phyloP scores from a whole-genome alignment of 306 rosid genomes.

The Fagus crenata region DNA sequence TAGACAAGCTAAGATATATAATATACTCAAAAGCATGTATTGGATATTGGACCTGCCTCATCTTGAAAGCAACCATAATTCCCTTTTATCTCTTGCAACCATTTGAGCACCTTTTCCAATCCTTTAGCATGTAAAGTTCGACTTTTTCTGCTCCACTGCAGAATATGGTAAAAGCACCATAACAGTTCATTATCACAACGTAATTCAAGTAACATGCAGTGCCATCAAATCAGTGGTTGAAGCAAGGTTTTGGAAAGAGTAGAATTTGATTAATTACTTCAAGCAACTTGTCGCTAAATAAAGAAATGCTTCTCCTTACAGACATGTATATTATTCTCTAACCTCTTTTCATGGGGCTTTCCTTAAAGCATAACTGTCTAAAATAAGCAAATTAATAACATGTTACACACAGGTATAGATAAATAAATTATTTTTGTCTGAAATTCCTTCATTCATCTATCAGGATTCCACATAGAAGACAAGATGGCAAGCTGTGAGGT shows the following conservation, averaged over 20 bases:
- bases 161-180: conserved; percentile 28
- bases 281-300: neutral
- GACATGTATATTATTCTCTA: neutral
- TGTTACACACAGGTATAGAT: neutral
- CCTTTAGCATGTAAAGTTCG: conserved; percentile 78
- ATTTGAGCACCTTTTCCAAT: conserved; percentile 79
- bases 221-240: neutral
- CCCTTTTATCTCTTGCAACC: conserved; percentile 71
- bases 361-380: neutral
- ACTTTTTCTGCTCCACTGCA: conserved; percentile 90
- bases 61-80: conserved; percentile 48
- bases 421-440: neutral
- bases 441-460: neutral
- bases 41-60: conserved; percentile 77
- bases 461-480: neutral
- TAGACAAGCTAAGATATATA: conserved; percentile 24
- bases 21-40: conserved; percentile 25
- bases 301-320: neutral
- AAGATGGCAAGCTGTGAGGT: neutral
- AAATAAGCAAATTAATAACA: neutral
- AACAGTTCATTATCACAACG: neutral
- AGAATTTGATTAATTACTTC: neutral
- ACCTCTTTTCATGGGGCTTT: neutral
- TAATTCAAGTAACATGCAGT: neutral
- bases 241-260: neutral